A percentile compares a stretch with the other conserved stretches of the same genome.
phyloP scores from a whole-genome alignment of 2,329 filamentous ascomycete genomes.

The Remersonia thermophila region DNA sequence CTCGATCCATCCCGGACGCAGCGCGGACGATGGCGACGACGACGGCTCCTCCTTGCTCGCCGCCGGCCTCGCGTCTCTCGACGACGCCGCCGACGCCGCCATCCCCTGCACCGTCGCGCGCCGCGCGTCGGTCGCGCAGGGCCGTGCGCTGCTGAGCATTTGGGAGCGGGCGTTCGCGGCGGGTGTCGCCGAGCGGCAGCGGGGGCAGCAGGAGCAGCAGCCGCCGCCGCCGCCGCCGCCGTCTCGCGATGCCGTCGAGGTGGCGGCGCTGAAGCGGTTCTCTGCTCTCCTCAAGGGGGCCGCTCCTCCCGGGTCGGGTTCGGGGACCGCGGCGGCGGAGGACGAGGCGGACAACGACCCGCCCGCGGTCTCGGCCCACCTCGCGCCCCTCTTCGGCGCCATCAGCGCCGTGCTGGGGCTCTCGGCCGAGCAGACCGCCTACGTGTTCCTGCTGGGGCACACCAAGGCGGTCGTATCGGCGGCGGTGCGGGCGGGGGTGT shows the following conservation, averaged over 20 bases:
- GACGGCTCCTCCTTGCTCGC: not conserved
- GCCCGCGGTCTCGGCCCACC: slow-evolving; percentile 47
- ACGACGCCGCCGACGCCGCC: slow-evolving; percentile 65
- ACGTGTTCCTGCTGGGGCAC: slow-evolving; percentile 65
- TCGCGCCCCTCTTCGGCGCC: slow-evolving; percentile 59
- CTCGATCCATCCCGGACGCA: slow-evolving; percentile 37
- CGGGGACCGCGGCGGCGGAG: not conserved
- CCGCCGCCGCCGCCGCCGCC: slow-evolving; percentile 7
- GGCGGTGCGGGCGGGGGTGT: slow-evolving; percentile 62
- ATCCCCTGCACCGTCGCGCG: slow-evolving; percentile 69
- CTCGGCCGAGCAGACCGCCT: slow-evolving; percentile 49
- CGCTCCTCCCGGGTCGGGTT: slow-evolving; percentile 9
- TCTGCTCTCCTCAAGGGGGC: slow-evolving; percentile 23
- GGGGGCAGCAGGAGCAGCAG: not conserved
- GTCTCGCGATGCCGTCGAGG: slow-evolving; percentile 20
- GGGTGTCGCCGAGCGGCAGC: too few species aligned
- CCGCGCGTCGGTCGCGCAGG: slow-evolving; percentile 63
- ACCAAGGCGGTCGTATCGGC: slow-evolving; percentile 65
- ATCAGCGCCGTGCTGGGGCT: slow-evolving; percentile 52
- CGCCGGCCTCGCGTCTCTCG: slow-evolving; percentile 39
- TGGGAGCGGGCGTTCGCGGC: slow-evolving; percentile 59
- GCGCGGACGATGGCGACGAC: not conserved
- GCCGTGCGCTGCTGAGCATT: slow-evolving; percentile 58
- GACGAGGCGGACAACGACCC: slow-evolving; percentile 8
- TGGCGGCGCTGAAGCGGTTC: too few species aligned